A percentile compares a stretch with the other conserved stretches of the same genome.
These are phyloP conservation scores for Pleodorina starrii DNA, from an alignment of 139 green algal species.

Conservation along the genomic window DNA sequence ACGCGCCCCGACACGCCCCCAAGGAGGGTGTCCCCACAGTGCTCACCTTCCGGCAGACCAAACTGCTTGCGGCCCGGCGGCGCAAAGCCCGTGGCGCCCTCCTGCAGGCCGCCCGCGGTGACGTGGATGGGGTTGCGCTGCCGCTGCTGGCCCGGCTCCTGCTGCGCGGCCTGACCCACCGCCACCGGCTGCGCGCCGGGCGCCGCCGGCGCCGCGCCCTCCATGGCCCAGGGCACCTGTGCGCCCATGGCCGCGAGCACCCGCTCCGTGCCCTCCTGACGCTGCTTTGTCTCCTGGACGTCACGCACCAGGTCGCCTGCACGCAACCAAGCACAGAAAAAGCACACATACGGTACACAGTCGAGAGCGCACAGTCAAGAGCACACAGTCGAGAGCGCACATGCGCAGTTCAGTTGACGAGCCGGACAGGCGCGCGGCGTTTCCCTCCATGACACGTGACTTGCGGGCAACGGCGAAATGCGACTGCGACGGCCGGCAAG, in stretches of 20 bases:
- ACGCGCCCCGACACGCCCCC: too few species aligned
- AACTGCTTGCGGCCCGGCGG: neutral
- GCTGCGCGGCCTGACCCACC: neutral
- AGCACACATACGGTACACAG: too few species aligned
- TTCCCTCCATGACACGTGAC: too few species aligned
- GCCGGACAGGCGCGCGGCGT: too few species aligned
- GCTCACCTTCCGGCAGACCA: neutral
- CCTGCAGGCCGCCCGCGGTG: neutral
- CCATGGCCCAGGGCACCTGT: constrained; percentile 3
- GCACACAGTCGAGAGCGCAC: too few species aligned
- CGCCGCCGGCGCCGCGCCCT: neutral
- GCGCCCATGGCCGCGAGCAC: constrained; percentile 25
- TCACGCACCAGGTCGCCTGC: constrained; percentile 34
- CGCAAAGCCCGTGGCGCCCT: neutral
- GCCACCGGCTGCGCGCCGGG: neutral
- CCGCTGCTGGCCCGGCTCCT: neutral
- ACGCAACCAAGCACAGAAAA: too few species aligned
- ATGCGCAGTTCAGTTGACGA: too few species aligned
- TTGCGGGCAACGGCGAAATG: too few species aligned
- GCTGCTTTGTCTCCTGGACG: neutral
- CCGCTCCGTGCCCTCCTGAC: constrained; percentile 20
- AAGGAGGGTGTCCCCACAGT: too few species aligned
- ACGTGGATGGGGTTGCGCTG: constrained; percentile 39
- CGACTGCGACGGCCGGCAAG: too few species aligned
- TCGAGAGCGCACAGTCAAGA: too few species aligned